Evolutionary conservation across 2,329 filamentous ascomycete species (phyloP).

Genomic region (Botrytis paeoniae): DNA sequence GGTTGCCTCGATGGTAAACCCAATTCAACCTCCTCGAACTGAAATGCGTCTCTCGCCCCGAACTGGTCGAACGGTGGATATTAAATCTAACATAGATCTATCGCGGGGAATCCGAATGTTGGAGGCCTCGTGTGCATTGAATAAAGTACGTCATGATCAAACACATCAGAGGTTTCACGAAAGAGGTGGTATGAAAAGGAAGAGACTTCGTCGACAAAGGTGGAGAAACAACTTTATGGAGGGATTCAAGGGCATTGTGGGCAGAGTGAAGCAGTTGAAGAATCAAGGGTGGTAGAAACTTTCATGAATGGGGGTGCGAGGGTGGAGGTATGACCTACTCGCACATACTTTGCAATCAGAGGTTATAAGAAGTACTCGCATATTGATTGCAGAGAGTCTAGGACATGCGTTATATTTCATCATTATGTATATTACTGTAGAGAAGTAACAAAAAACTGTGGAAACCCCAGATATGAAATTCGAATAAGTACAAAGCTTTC

Average conservation of each 20-base stretch:
- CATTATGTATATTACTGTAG: slow-evolving; percentile 15
- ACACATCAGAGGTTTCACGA: slow-evolving; percentile 68
- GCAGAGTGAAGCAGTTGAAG: slow-evolving; percentile 65
- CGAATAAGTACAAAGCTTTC: not conserved
- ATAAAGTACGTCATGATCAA: slow-evolving; percentile 57
- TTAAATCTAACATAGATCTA: slow-evolving; percentile 31
- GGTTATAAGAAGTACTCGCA: not conserved
- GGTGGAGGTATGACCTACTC: slow-evolving; percentile 23
- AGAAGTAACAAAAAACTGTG: not conserved
- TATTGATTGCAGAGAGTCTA: not conserved
- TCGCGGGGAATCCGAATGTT: slow-evolving; percentile 37
- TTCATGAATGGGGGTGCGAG: not conserved
- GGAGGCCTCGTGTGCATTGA: slow-evolving; percentile 46
- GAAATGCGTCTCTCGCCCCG: slow-evolving; percentile 31
- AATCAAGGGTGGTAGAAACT: slow-evolving; percentile 73
- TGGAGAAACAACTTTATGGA: slow-evolving; percentile 67
- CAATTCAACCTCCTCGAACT: not conserved
- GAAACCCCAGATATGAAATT: not conserved
- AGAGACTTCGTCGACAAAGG: slow-evolving; percentile 66
- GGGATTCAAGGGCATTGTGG: slow-evolving; percentile 63
- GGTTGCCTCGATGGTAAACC: not conserved
- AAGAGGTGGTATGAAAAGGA: slow-evolving; percentile 71
- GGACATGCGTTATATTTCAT: not conserved
- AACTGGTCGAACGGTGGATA: slow-evolving; percentile 30
- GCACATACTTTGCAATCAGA: not conserved